Evolutionary conservation across 1,139 yeast genomes (phyloP).

Genomic region (Diutina pseudorugosa): DNA sequence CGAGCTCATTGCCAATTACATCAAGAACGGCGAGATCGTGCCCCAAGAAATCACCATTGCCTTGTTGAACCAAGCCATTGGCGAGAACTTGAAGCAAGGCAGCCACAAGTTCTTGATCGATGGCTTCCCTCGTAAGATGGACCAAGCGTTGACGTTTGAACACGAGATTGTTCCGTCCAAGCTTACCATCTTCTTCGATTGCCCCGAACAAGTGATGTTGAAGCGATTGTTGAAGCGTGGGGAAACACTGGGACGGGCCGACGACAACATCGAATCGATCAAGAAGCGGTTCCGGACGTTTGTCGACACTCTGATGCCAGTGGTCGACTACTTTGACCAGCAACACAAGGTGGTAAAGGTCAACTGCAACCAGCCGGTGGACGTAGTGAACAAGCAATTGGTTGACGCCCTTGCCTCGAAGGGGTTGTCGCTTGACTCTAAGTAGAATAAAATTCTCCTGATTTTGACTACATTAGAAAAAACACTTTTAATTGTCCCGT

Average conservation of each 20-base stretch:
- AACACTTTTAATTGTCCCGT: not conserved
- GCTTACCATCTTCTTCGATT: slow-evolving; percentile 82
- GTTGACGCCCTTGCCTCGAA: slow-evolving; percentile 42
- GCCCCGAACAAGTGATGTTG: slow-evolving; percentile 87
- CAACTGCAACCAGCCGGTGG: slow-evolving; percentile 70
- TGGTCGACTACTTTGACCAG: slow-evolving; percentile 69
- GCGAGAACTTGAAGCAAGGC: slow-evolving; percentile 39
- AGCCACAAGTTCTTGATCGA: slow-evolving; percentile 61
- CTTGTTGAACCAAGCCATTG: slow-evolving; percentile 68
- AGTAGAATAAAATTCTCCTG: not conserved
- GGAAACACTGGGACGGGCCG: slow-evolving; percentile 86
- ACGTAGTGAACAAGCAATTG: slow-evolving; percentile 64
- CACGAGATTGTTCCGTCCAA: slow-evolving; percentile 63
- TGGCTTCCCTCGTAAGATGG: slow-evolving; percentile 98
- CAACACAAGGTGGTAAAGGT: slow-evolving; percentile 71
- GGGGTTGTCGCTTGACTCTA: slow-evolving; percentile 10
- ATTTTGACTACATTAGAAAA: not conserved
- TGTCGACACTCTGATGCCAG: slow-evolving; percentile 88
- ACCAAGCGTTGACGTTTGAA: slow-evolving; percentile 89
- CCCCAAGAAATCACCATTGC: slow-evolving; percentile 94
- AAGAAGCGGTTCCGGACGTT: slow-evolving; percentile 81
- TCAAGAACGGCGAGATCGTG: slow-evolving; percentile 81
- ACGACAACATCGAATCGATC: slow-evolving; percentile 86
- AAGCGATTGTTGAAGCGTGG: slow-evolving; percentile 81
- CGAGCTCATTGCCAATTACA: slow-evolving; percentile 68